These are phyloP conservation scores for Trichophyton verrucosum DNA, from an alignment of 2,329 filamentous ascomycete genomes.

Conservation along the genomic window DNA sequence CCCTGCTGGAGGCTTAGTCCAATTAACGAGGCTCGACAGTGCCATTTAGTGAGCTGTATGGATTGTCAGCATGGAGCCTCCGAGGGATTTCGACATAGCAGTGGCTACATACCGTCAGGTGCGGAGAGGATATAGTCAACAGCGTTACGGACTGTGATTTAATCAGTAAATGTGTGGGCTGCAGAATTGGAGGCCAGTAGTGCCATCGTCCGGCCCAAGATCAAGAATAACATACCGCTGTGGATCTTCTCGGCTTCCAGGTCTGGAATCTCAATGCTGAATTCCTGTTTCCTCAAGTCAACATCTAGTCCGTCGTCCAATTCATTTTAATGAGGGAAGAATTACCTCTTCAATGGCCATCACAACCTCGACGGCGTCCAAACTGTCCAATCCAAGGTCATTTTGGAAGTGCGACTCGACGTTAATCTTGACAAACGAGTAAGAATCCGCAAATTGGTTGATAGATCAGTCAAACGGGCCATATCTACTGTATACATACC, in stretches of 20 bases:
- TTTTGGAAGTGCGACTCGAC: slow-evolving; percentile 82
- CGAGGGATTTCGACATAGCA: slow-evolving; percentile 19
- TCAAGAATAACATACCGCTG: slow-evolving; percentile 55
- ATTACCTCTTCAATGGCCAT: slow-evolving; percentile 98
- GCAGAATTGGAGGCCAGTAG: neutral
- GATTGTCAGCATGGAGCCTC: slow-evolving; percentile 13
- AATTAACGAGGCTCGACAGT: neutral
- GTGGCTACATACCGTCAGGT: slow-evolving; percentile 67
- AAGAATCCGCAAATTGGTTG: slow-evolving; percentile 5
- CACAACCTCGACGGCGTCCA: slow-evolving; percentile 98
- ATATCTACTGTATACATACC: slow-evolving; percentile 29
- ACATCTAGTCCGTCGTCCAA: slow-evolving; percentile 9
- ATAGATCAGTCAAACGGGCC: neutral
- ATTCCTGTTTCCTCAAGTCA: slow-evolving; percentile 41
- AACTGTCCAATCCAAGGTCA: slow-evolving; percentile 89
- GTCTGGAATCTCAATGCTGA: slow-evolving; percentile 94
- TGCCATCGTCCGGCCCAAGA: neutral
- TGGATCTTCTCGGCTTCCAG: slow-evolving; percentile 92
- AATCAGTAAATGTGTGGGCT: neutral
- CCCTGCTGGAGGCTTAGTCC: neutral
- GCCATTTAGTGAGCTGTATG: slow-evolving; percentile 13
- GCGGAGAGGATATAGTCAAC: slow-evolving; percentile 88
- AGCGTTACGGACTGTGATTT: slow-evolving; percentile 67
- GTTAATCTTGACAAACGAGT: slow-evolving; percentile 54
- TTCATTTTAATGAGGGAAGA: neutral